These are phyloP conservation scores for Fusarium miscanthi DNA, from an alignment of 2,329 filamentous ascomycete species.

Conservation along the genomic window DNA sequence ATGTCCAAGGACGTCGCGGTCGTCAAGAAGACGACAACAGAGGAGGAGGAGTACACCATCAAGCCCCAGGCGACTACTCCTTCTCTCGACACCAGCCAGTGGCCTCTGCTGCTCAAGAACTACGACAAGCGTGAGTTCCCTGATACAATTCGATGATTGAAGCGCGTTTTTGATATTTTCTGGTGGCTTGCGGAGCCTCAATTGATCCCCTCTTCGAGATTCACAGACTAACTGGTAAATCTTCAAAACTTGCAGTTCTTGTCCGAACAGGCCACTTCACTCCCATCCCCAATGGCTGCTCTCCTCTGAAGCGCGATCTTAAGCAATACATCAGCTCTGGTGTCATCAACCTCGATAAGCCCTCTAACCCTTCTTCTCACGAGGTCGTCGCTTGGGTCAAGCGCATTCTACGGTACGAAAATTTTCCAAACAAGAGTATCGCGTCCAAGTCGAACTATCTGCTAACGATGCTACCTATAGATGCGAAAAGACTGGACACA, in stretches of 20 bases:
- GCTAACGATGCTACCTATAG: conserved; percentile 40
- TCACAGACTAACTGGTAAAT: conserved; percentile 29
- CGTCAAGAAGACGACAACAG: conserved; percentile 50
- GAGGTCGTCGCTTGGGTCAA: conserved; percentile 99
- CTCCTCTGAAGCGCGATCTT: conserved; percentile 91
- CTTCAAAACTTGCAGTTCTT: conserved; percentile 69
- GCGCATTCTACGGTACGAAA: conserved; percentile 84
- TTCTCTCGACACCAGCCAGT: conserved; percentile 84
- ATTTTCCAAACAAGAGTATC: conserved; percentile 1
- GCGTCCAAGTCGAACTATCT: conserved; percentile 23
- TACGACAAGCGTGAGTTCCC: conserved; percentile 83
- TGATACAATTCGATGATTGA: neutral
- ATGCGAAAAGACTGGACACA: conserved; percentile 94
- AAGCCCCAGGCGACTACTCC: conserved; percentile 89
- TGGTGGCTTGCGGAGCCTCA: neutral
- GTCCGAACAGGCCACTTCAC: conserved; percentile 97
- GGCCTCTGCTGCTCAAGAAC: conserved; percentile 95
- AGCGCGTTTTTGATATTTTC: conserved; percentile 1
- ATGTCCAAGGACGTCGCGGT: conserved; percentile 62
- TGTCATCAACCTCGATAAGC: conserved; percentile 90
- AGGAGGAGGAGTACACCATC: conserved; percentile 83
- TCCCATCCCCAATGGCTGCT: conserved; percentile 92
- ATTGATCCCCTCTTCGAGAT: conserved; percentile 4
- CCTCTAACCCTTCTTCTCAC: conserved; percentile 96
- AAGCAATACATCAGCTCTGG: conserved; percentile 97